These are phyloP conservation scores for Colletotrichum sansevieriae DNA, from an alignment of 2,329 filamentous ascomycete genomes.

Conservation along the genomic window DNA sequence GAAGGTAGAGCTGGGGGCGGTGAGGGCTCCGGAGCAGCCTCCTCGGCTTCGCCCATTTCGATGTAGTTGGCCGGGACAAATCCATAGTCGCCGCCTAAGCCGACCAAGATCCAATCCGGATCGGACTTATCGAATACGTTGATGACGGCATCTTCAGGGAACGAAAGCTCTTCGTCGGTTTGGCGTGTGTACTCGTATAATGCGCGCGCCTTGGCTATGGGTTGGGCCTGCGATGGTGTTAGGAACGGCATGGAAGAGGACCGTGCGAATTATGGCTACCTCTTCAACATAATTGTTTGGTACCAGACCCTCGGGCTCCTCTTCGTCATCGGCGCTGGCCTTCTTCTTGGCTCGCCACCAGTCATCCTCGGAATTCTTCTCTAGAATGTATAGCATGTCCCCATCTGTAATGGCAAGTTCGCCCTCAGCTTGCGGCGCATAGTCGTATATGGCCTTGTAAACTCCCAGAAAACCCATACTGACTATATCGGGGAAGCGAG, in stretches of 20 bases:
- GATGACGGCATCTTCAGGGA: conserved; percentile 87
- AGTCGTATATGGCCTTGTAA: conserved; percentile 93
- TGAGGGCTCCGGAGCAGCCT: conserved; percentile 51
- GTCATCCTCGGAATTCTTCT: conserved; percentile 81
- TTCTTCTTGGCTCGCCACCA: conserved; percentile 99
- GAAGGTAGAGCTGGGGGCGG: conserved; percentile 51
- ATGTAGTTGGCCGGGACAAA: conserved; percentile 98
- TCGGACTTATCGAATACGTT: conserved; percentile 91
- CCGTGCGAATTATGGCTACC: conserved; percentile 61
- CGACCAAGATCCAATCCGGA: conserved; percentile 96
- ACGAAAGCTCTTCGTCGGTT: conserved; percentile 97
- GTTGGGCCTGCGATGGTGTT: conserved; percentile 62
- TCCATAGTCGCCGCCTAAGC: conserved; percentile 85
- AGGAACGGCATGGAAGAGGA: not conserved
- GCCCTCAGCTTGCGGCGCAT: conserved; percentile 85
- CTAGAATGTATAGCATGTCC: conserved; percentile 88
- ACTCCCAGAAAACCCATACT: conserved; percentile 92
- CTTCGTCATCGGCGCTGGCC: conserved; percentile 84
- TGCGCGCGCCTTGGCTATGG: conserved; percentile 79
- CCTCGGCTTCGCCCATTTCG: conserved; percentile 69
- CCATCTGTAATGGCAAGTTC: conserved; percentile 89
- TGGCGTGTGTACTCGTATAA: conserved; percentile 98
- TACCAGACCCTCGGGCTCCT: conserved; percentile 90
- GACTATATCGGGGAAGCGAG: not conserved
- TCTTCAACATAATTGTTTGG: conserved; percentile 96